phyloP scores from a whole-genome alignment of 2,329 filamentous ascomycete genomes.

The Aspergillus unguis region DNA sequence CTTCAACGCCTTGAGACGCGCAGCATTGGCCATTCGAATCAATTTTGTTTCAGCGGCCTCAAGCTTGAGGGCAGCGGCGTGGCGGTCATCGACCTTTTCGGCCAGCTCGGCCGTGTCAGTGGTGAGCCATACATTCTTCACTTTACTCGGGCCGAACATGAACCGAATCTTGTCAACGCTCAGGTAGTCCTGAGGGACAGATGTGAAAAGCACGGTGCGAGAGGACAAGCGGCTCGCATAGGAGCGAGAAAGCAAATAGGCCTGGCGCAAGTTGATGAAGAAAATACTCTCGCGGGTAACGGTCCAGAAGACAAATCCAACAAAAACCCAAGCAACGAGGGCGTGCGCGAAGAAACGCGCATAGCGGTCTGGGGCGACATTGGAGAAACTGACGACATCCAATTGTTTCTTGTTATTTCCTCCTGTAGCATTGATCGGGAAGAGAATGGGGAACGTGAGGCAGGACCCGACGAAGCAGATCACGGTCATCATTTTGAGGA shows the following conservation, averaged over 20 bases:
- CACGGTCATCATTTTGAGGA: conserved; percentile 72
- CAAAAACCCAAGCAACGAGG: conserved; percentile 78
- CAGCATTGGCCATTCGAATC: conserved; percentile 72
- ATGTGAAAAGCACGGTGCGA: conserved; percentile 82
- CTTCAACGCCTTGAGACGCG: conserved; percentile 65
- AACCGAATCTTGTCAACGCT: conserved; percentile 71
- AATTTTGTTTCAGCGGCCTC: conserved; percentile 85
- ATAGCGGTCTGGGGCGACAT: conserved; percentile 57
- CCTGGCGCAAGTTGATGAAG: conserved; percentile 89
- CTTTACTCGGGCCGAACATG: conserved; percentile 73
- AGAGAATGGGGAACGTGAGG: conserved; percentile 84
- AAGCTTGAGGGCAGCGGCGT: conserved; percentile 74
- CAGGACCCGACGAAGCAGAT: conserved; percentile 79
- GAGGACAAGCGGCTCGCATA: conserved; percentile 85
- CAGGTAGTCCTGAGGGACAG: conserved; percentile 75
- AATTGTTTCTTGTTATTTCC: conserved; percentile 63
- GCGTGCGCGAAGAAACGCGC: conserved; percentile 76
- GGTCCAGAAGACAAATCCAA: conserved; percentile 82
- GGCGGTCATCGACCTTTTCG: conserved; percentile 75
- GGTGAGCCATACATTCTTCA: conserved; percentile 80
- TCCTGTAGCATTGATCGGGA: conserved; percentile 85
- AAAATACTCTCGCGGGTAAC: conserved; percentile 85
- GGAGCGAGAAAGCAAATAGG: conserved; percentile 79
- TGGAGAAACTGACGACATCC: conserved; percentile 74
- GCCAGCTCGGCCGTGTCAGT: conserved; percentile 74